Base-by-base conservation (phyloP, 305 asterid genomes). In the Fraxinus sp. region DNA sequence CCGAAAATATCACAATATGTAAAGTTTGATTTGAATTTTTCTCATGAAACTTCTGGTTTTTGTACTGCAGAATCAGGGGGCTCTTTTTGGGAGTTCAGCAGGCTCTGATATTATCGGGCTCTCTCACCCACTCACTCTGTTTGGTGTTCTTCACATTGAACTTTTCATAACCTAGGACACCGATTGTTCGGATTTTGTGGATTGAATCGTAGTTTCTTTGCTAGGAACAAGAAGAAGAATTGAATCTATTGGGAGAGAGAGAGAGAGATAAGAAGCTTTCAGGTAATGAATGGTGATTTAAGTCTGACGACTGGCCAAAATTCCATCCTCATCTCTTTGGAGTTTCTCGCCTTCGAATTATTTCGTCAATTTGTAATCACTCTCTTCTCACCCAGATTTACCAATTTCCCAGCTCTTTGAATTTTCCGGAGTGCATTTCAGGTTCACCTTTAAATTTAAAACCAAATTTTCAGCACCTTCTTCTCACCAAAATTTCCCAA, bases 11-110 rank as follows among this genome's bases (percentile, higher is more conserved):
- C 68, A 72, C 24, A 85, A 82, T 72, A 71, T 80, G 41, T 49
- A 52, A 68, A 24, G 77, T 68, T 18, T 81, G 55, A 73, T 79
- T 81, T 80, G 88, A 83, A 82, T 86, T 83, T 79, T 57, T 76
- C 7, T 73, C 82, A 82, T 41, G 76, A 79, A 55, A 57, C 49
- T 39, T 33, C 35, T 22, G 36, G 22, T 77, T 80, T 76, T 68
- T 80, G 83, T 76, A 28, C 80, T 33, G 33, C 90, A 87, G 90
- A 87, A 83, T 87, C 84, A 77, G 77, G 79, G 79, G 46, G 77
- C 74, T 74, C 85, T 77, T 66, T 49, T 57, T 37, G 32, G 81
- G 78, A 37, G 57, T 79, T 76, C 37, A n/a, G n/a, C 77, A 18
- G 80, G 46, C 16, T 66, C 30, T 76, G 76, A 41, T 55, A 81